A percentile compares a stretch with the other conserved stretches of the same genome.
phyloP scores from a whole-genome alignment of 768 basidiomycete genomes.

The Boletus barrowsii region DNA sequence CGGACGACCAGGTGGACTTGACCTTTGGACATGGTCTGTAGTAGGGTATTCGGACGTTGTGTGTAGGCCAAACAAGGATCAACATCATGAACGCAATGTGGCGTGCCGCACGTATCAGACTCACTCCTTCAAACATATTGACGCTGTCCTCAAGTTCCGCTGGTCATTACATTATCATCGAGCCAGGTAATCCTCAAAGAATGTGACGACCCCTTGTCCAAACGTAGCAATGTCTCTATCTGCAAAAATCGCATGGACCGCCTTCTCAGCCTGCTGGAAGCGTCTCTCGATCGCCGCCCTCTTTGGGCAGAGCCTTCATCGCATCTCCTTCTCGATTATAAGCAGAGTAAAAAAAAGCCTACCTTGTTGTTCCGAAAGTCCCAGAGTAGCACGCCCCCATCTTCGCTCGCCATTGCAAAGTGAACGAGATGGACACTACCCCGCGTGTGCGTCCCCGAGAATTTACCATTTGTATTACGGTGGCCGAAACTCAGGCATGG shows the following conservation, averaged over 20 bases:
- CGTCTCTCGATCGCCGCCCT: slow-evolving; percentile 33
- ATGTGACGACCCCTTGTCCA: slow-evolving; percentile 38
- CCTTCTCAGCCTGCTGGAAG: slow-evolving; percentile 32
- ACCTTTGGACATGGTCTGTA: slow-evolving; percentile 58
- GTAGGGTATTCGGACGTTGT: neutral
- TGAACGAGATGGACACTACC: slow-evolving; percentile 40
- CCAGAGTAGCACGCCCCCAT: slow-evolving; percentile 45
- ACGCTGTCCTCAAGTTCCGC: too few species aligned
- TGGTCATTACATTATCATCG: slow-evolving; percentile 9
- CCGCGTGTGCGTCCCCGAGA: slow-evolving; percentile 30
- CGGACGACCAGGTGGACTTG: slow-evolving; percentile 76
- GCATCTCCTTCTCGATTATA: slow-evolving; percentile 8
- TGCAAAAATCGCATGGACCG: slow-evolving; percentile 41
- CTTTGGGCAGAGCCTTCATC: slow-evolving; percentile 30
- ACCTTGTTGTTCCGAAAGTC: slow-evolving; percentile 50
- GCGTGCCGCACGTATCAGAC: slow-evolving; percentile 15
- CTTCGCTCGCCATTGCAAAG: slow-evolving; percentile 46
- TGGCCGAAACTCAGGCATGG: slow-evolving; percentile 47
- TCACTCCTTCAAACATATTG: too few species aligned
- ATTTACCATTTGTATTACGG: slow-evolving; percentile 26
- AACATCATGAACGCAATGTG: slow-evolving; percentile 12
- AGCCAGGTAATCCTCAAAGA: slow-evolving; percentile 32
- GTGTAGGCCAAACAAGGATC: slow-evolving; percentile 22
- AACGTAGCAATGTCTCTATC: slow-evolving; percentile 42
- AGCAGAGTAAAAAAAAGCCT: slow-evolving; percentile 16